Base-by-base conservation (phyloP, 257 asterid species). In the Asclepias syriaca region DNA sequence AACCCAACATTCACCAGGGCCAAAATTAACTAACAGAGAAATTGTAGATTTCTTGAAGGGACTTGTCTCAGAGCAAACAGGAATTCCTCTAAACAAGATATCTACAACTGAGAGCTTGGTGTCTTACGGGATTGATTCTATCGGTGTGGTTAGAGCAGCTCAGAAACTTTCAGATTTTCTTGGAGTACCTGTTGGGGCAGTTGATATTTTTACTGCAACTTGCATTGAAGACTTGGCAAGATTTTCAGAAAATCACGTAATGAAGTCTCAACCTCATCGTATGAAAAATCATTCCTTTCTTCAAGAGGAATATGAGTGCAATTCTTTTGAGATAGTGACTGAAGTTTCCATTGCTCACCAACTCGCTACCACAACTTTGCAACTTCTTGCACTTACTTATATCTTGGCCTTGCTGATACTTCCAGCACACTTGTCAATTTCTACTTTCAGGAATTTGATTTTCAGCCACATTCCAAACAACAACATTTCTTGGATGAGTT, bases 111-210 rank as follows among this genome's bases (percentile, higher is more conserved):
- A 85, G 2, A 92, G 80, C 75, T 86, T 92, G 76, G 73, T 74
- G 37, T 77, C 91, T 61, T 92, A 92, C 72, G 97, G 97, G 54
- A 86, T 92, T 65, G 96, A 92, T 81, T 92, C 97, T 24, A 92
- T 92, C 73, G 97, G 97, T n/a, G 97, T 92, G 55, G 97, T 89
- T 43, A 80, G 95, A 82, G 96, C 97, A 66, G 96, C 97, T 75
- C 97, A 92, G 74, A 92, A 88, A 85, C 96, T 92, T 57, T 87
- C 96, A 0, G 91, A 88, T 73, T 91, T 87, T 82, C 93, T 91
- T 1, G 91, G 91, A 56, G 88, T 81, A 4, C 96, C 90, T 15
- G 96, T 91, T 34, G 95, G 97, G 7, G 97, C 97, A 51, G 91
- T 89, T 3, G 97, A 91, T 79, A 91, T 91, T 57, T 91, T 91